phyloP scores from a whole-genome alignment of 1,284 basidiomycete species.

The Ganoderma resinaceum region DNA sequence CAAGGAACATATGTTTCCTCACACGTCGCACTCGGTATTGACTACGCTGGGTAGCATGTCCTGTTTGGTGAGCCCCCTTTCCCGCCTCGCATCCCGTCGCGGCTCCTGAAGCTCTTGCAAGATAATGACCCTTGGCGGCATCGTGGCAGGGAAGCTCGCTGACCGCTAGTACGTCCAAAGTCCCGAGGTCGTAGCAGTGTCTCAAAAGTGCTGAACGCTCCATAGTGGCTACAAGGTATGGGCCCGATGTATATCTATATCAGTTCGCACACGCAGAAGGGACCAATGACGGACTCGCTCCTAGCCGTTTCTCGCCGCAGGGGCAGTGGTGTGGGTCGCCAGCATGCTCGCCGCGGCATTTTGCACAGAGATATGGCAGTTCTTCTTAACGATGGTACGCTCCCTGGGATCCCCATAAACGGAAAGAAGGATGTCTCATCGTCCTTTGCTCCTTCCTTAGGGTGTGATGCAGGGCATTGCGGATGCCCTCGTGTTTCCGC shows the following conservation, averaged over 20 bases:
- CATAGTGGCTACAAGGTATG: constrained; percentile 32
- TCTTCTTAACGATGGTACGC: constrained; percentile 36
- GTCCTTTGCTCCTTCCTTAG: constrained; percentile 5
- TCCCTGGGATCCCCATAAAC: background rate
- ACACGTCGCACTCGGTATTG: constrained; percentile 30
- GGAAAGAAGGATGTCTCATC: background rate
- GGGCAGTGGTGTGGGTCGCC: constrained; percentile 33
- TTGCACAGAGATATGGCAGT: constrained; percentile 38
- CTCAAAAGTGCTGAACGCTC: background rate
- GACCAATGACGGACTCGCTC: background rate
- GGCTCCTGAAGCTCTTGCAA: constrained; percentile 11
- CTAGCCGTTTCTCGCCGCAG: constrained; percentile 34
- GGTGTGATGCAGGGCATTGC: constrained; percentile 31
- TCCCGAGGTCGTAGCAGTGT: background rate
- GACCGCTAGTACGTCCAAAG: constrained; percentile 35
- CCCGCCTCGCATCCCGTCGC: too few species aligned
- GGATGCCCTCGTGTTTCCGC: constrained; percentile 29
- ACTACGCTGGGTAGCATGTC: constrained; percentile 35
- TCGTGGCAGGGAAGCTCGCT: constrained; percentile 37
- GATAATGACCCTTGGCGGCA: constrained; percentile 35
- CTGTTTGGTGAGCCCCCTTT: constrained; percentile 29
- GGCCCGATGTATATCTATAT: background rate
- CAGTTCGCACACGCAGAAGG: background rate
- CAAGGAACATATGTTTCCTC: constrained; percentile 32
- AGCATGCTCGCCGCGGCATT: constrained; percentile 37